A percentile compares a stretch with the other conserved stretches of the same genome.
phyloP scores from a whole-genome alignment of 495 filamentous ascomycete species.

The Ramalina peruviana region DNA sequence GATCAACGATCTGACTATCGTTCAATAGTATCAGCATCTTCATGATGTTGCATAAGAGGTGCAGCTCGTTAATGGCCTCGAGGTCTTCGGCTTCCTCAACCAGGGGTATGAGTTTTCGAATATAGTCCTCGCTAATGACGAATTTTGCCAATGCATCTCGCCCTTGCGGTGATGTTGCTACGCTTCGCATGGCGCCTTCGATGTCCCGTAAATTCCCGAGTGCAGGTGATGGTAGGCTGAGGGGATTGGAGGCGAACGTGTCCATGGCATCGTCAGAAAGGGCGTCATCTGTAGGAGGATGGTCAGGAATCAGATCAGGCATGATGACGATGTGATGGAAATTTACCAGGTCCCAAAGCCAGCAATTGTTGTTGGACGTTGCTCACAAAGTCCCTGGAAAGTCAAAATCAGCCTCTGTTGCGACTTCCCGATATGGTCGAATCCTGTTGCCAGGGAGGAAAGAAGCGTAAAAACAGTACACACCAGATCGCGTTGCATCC shows the following conservation, averaged over 20 bases:
- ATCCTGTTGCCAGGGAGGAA: background rate
- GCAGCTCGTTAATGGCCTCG: constrained; percentile 72
- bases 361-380: constrained; percentile 59
- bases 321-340: constrained; percentile 7
- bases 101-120: constrained; percentile 70
- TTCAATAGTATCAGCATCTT: constrained; percentile 90
- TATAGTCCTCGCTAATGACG: constrained; percentile 73
- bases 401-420: background rate
- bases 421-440: no score
- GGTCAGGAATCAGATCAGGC: background rate
- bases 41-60: constrained; percentile 94
- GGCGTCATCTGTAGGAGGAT: constrained; percentile 52
- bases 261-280: constrained; percentile 81
- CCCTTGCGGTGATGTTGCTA: constrained; percentile 57
- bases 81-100: constrained; percentile 81
- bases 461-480: constrained; percentile 4
- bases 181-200: constrained; percentile 62
- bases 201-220: constrained; percentile 71
- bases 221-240: constrained; percentile 64
- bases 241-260: constrained; percentile 36
- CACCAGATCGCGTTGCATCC: constrained; percentile 89
- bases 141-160: constrained; percentile 84
- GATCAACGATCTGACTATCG: constrained; percentile 85
- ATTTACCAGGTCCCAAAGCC: constrained; percentile 34
- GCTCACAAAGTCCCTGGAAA: constrained; percentile 78